Percentiles rank a stretch among this genome's conserved stretches.
Conservation (phyloP, 73 alveolate genomes). For the Paramecium octaurelia region DNA sequence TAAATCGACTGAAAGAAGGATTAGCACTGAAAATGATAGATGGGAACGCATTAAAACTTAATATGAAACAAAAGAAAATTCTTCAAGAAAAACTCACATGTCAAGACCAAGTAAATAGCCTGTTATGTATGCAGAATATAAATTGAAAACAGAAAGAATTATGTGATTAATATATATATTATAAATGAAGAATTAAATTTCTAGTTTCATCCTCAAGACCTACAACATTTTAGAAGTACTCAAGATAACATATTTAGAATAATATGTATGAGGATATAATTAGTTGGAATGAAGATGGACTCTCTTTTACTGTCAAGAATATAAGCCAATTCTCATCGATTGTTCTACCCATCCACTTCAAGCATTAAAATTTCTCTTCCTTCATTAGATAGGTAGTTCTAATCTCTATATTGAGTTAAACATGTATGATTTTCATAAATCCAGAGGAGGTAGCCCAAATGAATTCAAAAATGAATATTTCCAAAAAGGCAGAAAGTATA, state of each 20-base stretch:
- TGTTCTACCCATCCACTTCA: constrained; percentile 55
- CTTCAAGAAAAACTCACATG: neutral
- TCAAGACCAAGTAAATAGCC: constrained; percentile 10
- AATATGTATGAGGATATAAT: constrained; percentile 45
- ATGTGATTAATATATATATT: neutral
- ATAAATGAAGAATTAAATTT: neutral
- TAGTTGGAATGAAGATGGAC: constrained; percentile 61
- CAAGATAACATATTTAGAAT: neutral
- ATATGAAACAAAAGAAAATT: neutral
- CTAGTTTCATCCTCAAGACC: neutral
- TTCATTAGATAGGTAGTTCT: constrained; percentile 39
- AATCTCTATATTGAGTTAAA: neutral
- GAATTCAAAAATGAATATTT: constrained; percentile 49
- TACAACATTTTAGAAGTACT: constrained; percentile 8
- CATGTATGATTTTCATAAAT: constrained; percentile 62
- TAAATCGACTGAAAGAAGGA: neutral
- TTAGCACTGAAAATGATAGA: neutral
- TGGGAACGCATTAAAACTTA: neutral
- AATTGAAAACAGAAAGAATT: constrained; percentile 34
- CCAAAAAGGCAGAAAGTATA: constrained; percentile 53
- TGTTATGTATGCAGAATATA: constrained; percentile 13
- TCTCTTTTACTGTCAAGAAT: constrained; percentile 32
- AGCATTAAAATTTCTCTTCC: constrained; percentile 54
- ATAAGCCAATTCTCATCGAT: constrained; percentile 48
- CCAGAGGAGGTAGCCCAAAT: constrained; percentile 22